phyloP scores from a whole-genome alignment of 129 eudicot genomes.

The Heracleum sosnowskyi region DNA sequence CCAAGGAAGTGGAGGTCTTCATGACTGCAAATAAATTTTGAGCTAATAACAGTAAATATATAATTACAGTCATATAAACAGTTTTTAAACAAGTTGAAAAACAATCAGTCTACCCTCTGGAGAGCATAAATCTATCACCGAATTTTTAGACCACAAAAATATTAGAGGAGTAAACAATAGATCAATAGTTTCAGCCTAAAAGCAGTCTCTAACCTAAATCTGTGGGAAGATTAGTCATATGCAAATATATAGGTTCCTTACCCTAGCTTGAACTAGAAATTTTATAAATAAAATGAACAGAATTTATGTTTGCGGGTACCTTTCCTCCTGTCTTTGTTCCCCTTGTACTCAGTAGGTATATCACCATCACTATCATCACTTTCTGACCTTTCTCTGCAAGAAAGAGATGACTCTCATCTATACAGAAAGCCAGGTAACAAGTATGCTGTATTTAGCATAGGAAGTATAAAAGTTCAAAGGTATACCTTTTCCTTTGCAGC shows the following conservation, averaged over 20 bases:
- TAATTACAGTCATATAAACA: not conserved
- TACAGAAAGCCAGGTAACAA: not conserved
- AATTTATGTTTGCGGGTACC: conserved; percentile 31
- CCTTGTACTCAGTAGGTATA: conserved; percentile 22
- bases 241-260: not conserved
- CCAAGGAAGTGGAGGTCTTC: conserved; percentile 30
- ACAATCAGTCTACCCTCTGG: not conserved
- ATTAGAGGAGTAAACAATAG: not conserved
- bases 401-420: not conserved
- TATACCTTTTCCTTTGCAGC: conserved; percentile 55
- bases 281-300: not conserved
- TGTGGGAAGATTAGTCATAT: not conserved
- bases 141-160: not conserved
- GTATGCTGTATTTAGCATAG: not conserved
- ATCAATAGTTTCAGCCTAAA: not conserved
- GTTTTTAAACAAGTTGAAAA: not conserved
- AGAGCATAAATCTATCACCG: not conserved
- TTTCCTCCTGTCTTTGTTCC: conserved; percentile 37
- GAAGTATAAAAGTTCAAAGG: not conserved
- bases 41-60: not conserved
- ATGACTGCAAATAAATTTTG: conserved; percentile 31
- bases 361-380: conserved; percentile 55
- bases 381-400: conserved; percentile 54
- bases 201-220: not conserved
- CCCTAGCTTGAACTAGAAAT: not conserved